A percentile compares a stretch with the other conserved stretches of the same genome.
Evolutionary conservation across 805 yeast species (phyloP).

Genomic region (Henningerozyma blattae): DNA sequence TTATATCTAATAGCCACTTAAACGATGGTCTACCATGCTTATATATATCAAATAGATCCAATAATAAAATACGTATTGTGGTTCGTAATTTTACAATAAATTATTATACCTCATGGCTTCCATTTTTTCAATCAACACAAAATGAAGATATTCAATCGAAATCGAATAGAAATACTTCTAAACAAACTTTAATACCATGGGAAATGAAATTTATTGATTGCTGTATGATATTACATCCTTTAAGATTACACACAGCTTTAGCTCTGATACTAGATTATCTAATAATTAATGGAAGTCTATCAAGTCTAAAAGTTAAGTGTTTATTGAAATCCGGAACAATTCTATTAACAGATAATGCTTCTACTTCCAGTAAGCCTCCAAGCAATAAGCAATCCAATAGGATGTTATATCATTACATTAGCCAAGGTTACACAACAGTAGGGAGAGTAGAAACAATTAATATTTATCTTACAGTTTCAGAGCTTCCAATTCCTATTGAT

Average conservation of each 20-base stretch:
- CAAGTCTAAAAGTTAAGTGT: slow-evolving; percentile 27
- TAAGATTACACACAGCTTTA: slow-evolving; percentile 43
- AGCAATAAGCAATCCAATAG: slow-evolving; percentile 1
- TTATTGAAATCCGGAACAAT: slow-evolving; percentile 39
- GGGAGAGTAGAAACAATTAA: slow-evolving; percentile 10
- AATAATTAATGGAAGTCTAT: slow-evolving; percentile 30
- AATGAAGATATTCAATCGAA: neutral
- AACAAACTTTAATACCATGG: slow-evolving; percentile 1
- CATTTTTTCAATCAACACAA: neutral
- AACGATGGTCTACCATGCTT: slow-evolving; percentile 30
- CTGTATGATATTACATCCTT: slow-evolving; percentile 53
- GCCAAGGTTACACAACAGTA: slow-evolving; percentile 18
- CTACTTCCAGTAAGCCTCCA: slow-evolving; percentile 17
- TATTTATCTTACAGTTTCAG: too few relatives aligned
- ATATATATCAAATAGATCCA: slow-evolving; percentile 26
- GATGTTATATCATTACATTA: slow-evolving; percentile 10
- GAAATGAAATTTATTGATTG: slow-evolving; percentile 35
- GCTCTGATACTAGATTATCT: slow-evolving; percentile 42
- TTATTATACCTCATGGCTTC: slow-evolving; percentile 51
- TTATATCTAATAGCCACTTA: slow-evolving; percentile 24
- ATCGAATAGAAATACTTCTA: neutral
- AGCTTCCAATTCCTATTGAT: neutral
- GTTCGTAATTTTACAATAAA: slow-evolving; percentile 38
- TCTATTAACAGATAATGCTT: slow-evolving; percentile 52
- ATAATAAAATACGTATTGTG: slow-evolving; percentile 29